A percentile compares a stretch with the other conserved stretches of the same genome.
Conservation (phyloP, 164 flowering plant genomes). For the Tetracentron sinense region DNA sequence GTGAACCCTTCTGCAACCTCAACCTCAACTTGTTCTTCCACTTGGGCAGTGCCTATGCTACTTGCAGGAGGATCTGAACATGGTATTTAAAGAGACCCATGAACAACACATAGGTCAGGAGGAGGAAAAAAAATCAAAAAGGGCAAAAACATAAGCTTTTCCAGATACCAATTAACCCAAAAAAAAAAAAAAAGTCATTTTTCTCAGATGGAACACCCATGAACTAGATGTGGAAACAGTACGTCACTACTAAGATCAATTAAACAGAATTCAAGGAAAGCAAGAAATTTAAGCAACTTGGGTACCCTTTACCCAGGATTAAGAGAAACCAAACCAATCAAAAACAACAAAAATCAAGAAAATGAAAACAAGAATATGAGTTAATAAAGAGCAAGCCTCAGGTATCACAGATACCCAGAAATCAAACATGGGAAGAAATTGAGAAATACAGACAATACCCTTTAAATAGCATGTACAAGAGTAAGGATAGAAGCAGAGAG, state of each 20-base stretch:
- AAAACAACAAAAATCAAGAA: too few relatives aligned
- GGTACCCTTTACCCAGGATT: too few relatives aligned
- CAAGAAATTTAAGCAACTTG: too few relatives aligned
- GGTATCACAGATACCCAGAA: slow-evolving; percentile 5
- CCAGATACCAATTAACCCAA: too few relatives aligned
- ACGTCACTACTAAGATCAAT: too few relatives aligned
- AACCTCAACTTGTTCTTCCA: slow-evolving; percentile 46
- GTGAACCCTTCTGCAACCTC: slow-evolving; percentile 76
- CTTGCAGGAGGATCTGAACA: slow-evolving; percentile 38
- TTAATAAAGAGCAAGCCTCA: background rate
- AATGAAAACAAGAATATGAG: background rate
- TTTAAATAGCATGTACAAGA: background rate
- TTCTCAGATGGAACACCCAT: too few relatives aligned
- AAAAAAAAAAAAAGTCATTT: too few relatives aligned
- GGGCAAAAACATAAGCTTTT: too few relatives aligned
- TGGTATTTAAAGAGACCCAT: slow-evolving; percentile 3
- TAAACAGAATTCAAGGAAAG: too few relatives aligned
- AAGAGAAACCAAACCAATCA: background rate
- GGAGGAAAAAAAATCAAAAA: too few relatives aligned
- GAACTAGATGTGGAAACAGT: too few relatives aligned
- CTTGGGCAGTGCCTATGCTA: slow-evolving; percentile 27
- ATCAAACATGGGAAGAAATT: background rate
- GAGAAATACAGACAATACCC: background rate
- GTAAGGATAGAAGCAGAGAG: background rate
- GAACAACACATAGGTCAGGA: slow-evolving; percentile 9